Conservation (phyloP, 208 protist species). For the Leishmania gerbilli region DNA sequence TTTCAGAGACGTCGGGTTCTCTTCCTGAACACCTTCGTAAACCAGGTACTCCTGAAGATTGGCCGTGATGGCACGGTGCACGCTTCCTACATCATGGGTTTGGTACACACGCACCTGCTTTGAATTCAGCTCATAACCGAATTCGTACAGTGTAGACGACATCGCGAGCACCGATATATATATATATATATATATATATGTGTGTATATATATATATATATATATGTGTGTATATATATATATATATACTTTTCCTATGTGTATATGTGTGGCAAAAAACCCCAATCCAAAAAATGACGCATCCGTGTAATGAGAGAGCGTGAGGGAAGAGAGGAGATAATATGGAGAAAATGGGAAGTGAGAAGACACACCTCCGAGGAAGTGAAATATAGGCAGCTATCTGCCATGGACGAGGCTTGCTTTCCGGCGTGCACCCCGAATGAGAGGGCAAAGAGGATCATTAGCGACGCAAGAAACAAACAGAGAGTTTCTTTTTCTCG, state of each 20-base stretch:
- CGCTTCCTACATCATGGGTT: slow-evolving; percentile 42
- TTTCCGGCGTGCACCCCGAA: not conserved
- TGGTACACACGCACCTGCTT: slow-evolving; percentile 64
- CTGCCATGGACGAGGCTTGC: not conserved
- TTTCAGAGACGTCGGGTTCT: slow-evolving; percentile 26
- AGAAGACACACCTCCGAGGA: not conserved
- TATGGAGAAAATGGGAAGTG: not conserved
- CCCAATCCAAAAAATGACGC: not conserved
- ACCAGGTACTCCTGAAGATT: slow-evolving; percentile 64
- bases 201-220: not conserved
- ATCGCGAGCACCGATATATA: not conserved
- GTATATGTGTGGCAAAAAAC: not conserved
- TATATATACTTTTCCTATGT: not conserved
- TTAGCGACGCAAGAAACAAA: not conserved
- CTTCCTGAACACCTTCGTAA: slow-evolving; percentile 41
- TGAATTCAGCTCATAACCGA: slow-evolving; percentile 76
- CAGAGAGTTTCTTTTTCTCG: slow-evolving; percentile 9
- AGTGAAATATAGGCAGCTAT: not conserved
- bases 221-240: not conserved
- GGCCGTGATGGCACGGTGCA: slow-evolving; percentile 35
- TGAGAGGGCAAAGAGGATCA: not conserved
- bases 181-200: not conserved
- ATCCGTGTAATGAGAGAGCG: not conserved
- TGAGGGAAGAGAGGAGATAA: slow-evolving; percentile 1
- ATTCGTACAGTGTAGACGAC: slow-evolving; percentile 30